These are phyloP conservation scores for Fraxinus floribunda DNA, from an alignment of 305 asterid species.

Conservation along the genomic window DNA sequence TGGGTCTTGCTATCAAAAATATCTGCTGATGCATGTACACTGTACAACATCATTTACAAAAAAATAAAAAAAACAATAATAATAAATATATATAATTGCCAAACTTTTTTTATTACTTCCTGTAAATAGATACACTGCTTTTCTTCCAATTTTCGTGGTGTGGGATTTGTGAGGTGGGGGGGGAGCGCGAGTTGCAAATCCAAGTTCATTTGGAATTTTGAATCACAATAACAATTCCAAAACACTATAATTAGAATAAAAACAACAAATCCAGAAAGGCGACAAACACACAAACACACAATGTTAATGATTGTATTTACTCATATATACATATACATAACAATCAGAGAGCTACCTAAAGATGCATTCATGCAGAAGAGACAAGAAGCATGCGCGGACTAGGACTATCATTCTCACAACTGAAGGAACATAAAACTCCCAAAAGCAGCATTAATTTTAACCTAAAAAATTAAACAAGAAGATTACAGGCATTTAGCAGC, in stretches of 20 bases:
- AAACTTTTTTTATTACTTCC: not conserved
- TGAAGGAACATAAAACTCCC: not conserved
- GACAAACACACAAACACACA: not conserved
- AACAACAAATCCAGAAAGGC: not conserved
- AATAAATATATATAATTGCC: not conserved
- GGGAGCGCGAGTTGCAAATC: not conserved
- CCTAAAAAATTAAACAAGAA: constrained; percentile 8
- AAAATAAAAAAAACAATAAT: not conserved
- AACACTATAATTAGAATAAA: not conserved
- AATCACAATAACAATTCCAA: not conserved
- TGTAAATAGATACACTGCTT: not conserved
- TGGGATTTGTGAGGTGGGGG: not conserved
- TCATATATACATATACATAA: not conserved
- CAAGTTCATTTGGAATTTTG: not conserved
- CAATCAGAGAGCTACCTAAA: not conserved
- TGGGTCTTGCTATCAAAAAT: not conserved
- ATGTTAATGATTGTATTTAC: not conserved
- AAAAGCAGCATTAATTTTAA: not conserved
- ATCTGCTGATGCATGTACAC: not conserved
- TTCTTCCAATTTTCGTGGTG: not conserved
- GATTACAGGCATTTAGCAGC: constrained; percentile 13
- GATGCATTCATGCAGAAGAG: not conserved
- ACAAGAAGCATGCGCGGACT: not conserved
- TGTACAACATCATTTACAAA: not conserved
- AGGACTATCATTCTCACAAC: not conserved